Percentiles rank a stretch among this genome's conserved stretches.
Evolutionary conservation across 768 basidiomycete species (phyloP).

Genomic region (Lactifluus rugatus): DNA sequence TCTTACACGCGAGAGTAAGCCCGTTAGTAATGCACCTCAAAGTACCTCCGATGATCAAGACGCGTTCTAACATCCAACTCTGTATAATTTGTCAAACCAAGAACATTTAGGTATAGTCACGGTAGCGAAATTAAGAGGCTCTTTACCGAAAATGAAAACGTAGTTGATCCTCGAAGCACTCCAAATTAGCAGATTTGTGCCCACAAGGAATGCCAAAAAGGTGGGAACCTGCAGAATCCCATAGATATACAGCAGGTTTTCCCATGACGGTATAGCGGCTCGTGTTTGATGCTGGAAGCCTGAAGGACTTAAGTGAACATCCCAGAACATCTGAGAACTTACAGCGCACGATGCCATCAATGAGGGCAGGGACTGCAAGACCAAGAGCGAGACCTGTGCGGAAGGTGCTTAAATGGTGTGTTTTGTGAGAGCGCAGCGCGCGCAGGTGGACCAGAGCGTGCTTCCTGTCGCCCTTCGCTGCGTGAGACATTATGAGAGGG

Average conservation of each 20-base stretch:
- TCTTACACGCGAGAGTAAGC: background rate
- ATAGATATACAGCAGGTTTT: constrained; percentile 70
- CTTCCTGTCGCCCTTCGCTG: constrained; percentile 67
- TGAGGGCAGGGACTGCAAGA: constrained; percentile 56
- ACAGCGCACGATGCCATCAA: constrained; percentile 57
- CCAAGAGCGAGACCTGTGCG: constrained; percentile 68
- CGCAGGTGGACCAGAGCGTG: constrained; percentile 62
- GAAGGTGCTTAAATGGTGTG: constrained; percentile 63
- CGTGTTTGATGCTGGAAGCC: constrained; percentile 48
- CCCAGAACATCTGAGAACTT: constrained; percentile 21
- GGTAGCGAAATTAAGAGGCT: background rate
- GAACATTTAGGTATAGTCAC: background rate
- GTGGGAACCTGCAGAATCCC: constrained; percentile 63
- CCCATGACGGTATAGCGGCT: constrained; percentile 54
- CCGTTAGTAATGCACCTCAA: constrained; percentile 37
- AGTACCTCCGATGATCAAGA: constrained; percentile 64
- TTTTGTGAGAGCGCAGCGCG: constrained; percentile 38
- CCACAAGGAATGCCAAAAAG: constrained; percentile 66
- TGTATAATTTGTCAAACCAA: background rate
- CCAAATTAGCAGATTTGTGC: constrained; percentile 80
- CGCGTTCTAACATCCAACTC: constrained; percentile 16
- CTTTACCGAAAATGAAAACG: constrained; percentile 79
- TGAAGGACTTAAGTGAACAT: constrained; percentile 23
- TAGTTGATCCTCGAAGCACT: constrained; percentile 74
- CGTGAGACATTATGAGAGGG: background rate